Evolutionary conservation across 225 moss, liverwort and hornwort genomes (phyloP).

Genomic region (Bryum argenteum): DNA sequence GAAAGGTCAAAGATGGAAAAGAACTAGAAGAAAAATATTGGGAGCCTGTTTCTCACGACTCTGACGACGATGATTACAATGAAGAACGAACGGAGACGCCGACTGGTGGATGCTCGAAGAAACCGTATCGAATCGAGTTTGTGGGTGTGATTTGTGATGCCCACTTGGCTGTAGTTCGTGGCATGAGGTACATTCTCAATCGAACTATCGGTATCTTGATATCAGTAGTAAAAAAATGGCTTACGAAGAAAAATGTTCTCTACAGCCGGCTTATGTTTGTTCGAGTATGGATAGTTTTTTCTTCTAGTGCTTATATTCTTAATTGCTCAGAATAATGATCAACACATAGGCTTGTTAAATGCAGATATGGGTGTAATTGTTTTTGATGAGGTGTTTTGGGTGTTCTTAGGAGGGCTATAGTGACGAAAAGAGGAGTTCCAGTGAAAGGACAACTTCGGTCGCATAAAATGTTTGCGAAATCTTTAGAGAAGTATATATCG

Average conservation of each 20-base stretch:
- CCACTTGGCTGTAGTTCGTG: conserved; percentile 90
- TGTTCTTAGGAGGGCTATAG: conserved; percentile 74
- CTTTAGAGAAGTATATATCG: conserved; percentile 69
- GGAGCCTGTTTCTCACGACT: conserved; percentile 54
- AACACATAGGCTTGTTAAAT: too few relatives aligned
- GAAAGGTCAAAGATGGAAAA: conserved; percentile 45
- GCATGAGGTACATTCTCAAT: conserved; percentile 70
- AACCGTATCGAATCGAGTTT: conserved; percentile 85
- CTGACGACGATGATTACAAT: conserved; percentile 20
- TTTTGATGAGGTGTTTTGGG: background rate
- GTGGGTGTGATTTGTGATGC: conserved; percentile 94
- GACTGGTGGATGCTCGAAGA: conserved; percentile 31
- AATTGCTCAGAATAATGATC: too few relatives aligned
- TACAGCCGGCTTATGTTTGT: too few relatives aligned
- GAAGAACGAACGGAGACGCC: conserved; percentile 8
- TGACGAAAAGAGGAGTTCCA: conserved; percentile 84
- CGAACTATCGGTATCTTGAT: background rate
- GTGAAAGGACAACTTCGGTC: conserved; percentile 81
- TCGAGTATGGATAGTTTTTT: too few relatives aligned
- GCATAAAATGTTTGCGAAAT: conserved; percentile 75
- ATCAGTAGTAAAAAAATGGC: too few relatives aligned
- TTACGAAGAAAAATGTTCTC: too few relatives aligned
- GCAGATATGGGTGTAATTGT: too few relatives aligned
- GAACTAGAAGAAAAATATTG: conserved; percentile 64
- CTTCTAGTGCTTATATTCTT: too few relatives aligned